phyloP scores from a whole-genome alignment of 2,329 filamentous ascomycete species.

The Pseudogymnoascus sp. region DNA sequence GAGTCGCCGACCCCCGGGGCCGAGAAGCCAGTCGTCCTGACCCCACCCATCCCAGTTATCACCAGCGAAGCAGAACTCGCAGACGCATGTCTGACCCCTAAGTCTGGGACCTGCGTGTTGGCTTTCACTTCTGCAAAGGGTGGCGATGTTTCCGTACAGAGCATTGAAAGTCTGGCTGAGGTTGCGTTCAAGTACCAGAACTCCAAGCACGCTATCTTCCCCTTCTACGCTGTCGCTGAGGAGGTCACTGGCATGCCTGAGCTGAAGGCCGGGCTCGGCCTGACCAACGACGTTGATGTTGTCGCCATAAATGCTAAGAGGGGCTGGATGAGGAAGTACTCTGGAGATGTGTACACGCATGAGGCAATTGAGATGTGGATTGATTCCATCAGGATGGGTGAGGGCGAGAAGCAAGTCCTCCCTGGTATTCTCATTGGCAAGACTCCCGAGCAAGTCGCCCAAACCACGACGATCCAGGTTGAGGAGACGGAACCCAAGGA shows the following conservation, averaged over 20 bases:
- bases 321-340: conserved; percentile 74
- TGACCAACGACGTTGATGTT: conserved; percentile 58
- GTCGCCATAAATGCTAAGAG: conserved; percentile 79
- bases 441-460: conserved; percentile 31
- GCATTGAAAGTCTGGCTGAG: conserved; percentile 58
- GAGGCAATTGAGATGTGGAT: conserved; percentile 74
- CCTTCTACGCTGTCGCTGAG: conserved; percentile 67
- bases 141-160: conserved; percentile 37
- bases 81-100: conserved; percentile 63
- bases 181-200: conserved; percentile 68
- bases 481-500: background rate
- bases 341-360: conserved; percentile 40
- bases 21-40: conserved; percentile 34
- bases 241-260: conserved; percentile 48
- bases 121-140: conserved; percentile 53
- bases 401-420: conserved; percentile 70
- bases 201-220: conserved; percentile 64
- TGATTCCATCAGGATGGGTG: conserved; percentile 82
- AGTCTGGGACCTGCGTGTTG: conserved; percentile 76
- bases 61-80: conserved; percentile 55
- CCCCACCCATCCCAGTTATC: conserved; percentile 60
- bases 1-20: conserved; percentile 37
- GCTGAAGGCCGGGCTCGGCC: conserved; percentile 53
- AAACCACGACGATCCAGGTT: conserved; percentile 3
- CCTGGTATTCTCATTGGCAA: conserved; percentile 45